Evolutionary conservation across 129 eudicot genomes (phyloP), one percentile per base, ranked within the genome.

Genomic region (Pittosporum tobira): DNA sequence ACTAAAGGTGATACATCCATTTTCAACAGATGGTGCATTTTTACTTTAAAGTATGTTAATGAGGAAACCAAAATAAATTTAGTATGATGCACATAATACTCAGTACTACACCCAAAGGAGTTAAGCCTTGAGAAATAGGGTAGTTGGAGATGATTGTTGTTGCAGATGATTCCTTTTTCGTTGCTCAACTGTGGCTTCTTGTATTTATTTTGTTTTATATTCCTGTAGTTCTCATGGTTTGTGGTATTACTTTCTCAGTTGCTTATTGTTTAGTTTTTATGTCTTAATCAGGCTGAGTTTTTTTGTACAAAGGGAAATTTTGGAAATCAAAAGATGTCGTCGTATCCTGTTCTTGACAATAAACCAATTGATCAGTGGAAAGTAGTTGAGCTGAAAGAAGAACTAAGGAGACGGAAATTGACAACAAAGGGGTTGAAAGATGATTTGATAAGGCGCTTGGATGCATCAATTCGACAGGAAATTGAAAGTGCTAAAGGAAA

Each of bases 291-390:
- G 80, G 78, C 48, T 60, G 51, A 62, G 46, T 42, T 67, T 23
- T 78, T 29, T 44, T 40, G 38, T 58, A 28, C 56, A 69, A 48
- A 64, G 53, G 52, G 48, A 58, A 65, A 58, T 71, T 79, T 73
- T 11, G 57, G 60, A 2, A 65, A 51, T 48, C 70, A 66, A 71
- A 75, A 74, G 70, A 73, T 43, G 75, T 81, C 88, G 15, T 72
- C 96, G 12, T 82, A 90, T 61, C 84, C 82, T 30, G 73, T 73
- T 36, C 84, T 83, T 31, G 84, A 73, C 18, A 74, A 80, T 68
- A 77, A 85, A 47, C 72, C 97, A 34, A 76, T 90, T 61, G 97
- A 90, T 71, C 88, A 90, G 48, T 90, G 94, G 97, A 90, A 82
- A 72, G 97, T 90, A 34, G 80, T 94, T 0, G 97, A 85, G 79